Evolutionary conservation across 2,329 filamentous ascomycete species (phyloP).

Genomic region (Talaromyces amestolkiae): DNA sequence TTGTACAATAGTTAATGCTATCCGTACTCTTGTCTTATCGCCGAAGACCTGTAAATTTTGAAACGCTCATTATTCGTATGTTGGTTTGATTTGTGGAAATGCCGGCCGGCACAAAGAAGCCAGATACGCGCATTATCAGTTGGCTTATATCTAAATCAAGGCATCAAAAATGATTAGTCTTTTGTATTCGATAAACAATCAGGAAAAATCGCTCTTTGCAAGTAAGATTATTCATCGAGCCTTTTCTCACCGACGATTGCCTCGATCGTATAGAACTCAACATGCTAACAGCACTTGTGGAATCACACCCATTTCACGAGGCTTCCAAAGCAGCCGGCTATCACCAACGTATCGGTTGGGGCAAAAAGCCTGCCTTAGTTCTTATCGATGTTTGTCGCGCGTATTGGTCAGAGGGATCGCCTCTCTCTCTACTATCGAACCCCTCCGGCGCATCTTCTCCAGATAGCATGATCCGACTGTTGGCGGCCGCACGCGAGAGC

Average conservation of each 20-base stretch:
- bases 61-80: not conserved
- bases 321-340: not conserved
- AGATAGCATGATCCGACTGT: not conserved
- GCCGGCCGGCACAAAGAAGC: not conserved
- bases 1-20: not conserved
- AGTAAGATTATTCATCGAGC: too few relatives aligned
- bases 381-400: not conserved
- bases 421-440: not conserved
- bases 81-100: not conserved
- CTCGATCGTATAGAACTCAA: not conserved
- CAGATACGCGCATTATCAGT: not conserved
- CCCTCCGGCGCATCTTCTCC: not conserved
- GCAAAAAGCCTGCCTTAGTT: not conserved
- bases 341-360: not conserved
- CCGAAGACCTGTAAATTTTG: not conserved
- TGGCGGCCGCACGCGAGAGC: not conserved
- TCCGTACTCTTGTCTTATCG: not conserved
- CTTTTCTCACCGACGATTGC: not conserved
- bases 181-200: too few relatives aligned
- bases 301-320: not conserved
- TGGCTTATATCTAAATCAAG: too few relatives aligned
- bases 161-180: too few relatives aligned
- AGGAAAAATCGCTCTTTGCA: too few relatives aligned
- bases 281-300: not conserved
- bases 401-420: not conserved